Conservation (phyloP, 2,329 filamentous ascomycete species). For the Penicillium hordei region DNA sequence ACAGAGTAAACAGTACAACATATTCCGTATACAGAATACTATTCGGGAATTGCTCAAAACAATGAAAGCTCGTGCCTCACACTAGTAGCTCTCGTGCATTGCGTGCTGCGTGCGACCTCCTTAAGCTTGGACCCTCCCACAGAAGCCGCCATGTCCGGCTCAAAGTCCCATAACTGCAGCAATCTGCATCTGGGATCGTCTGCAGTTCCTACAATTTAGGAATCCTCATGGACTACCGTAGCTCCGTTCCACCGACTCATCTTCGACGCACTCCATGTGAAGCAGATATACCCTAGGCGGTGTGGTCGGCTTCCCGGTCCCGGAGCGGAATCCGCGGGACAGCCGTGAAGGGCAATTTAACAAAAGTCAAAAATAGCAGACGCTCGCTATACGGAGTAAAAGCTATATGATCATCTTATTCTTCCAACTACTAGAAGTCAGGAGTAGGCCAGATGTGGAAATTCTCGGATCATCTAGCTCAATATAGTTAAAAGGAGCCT, state of each 20-base stretch:
- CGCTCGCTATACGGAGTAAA: no score
- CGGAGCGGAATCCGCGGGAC: background rate
- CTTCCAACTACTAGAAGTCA: background rate
- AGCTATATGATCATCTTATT: background rate
- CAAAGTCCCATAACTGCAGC: background rate
- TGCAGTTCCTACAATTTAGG: background rate
- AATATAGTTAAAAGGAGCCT: background rate
- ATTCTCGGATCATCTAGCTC: background rate
- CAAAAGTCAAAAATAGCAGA: background rate
- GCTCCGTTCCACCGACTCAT: background rate
- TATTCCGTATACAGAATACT: background rate
- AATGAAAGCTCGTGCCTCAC: conserved; percentile 6
- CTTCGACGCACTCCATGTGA: background rate
- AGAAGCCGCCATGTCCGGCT: background rate
- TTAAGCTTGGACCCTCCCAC: conserved; percentile 1
- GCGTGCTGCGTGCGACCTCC: conserved; percentile 1
- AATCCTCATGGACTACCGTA: background rate
- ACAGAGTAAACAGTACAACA: background rate
- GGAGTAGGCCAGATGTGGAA: background rate
- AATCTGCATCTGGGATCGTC: background rate
- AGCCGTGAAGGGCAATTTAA: background rate
- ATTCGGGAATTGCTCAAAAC: background rate
- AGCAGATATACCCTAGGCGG: background rate
- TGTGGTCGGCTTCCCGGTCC: conserved; percentile 4
- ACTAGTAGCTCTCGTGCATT: conserved; percentile 7